phyloP scores from a whole-genome alignment of 2,329 filamentous ascomycete species.

The Colletotrichum cereale region DNA sequence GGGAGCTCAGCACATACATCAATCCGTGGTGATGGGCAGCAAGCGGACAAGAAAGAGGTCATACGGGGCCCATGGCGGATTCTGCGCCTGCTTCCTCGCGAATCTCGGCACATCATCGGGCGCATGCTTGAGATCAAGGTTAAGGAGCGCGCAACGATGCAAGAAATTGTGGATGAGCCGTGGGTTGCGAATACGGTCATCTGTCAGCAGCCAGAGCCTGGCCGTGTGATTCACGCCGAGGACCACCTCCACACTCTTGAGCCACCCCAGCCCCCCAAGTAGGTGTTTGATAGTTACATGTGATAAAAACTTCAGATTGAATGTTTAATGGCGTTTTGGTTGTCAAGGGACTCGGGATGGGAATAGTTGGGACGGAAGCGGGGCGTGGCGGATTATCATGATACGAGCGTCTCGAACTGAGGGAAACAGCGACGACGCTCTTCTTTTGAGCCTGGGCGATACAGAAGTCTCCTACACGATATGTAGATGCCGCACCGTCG shows the following conservation, averaged over 20 bases:
- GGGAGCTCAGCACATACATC: conserved; percentile 41
- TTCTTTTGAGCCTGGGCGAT: conserved; percentile 21
- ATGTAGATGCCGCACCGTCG: conserved; percentile 26
- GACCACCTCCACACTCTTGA: conserved; percentile 90
- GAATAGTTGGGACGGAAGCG: conserved; percentile 7
- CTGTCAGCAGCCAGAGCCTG: conserved; percentile 81
- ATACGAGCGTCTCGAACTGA: conserved; percentile 20
- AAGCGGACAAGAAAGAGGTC: conserved; percentile 75
- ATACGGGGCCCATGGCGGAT: conserved; percentile 95
- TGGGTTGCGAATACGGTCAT: conserved; percentile 91
- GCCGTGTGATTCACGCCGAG: conserved; percentile 77
- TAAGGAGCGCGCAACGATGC: conserved; percentile 83
- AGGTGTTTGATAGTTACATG: neutral
- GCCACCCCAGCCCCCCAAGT: conserved; percentile 65
- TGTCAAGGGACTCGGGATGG: conserved; percentile 1
- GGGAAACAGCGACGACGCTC: conserved; percentile 28
- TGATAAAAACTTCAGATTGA: conserved; percentile 19
- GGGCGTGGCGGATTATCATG: conserved; percentile 20
- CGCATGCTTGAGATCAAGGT: conserved; percentile 94
- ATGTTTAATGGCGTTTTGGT: conserved; percentile 35
- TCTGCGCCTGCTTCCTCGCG: conserved; percentile 85
- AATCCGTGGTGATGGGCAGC: conserved; percentile 27
- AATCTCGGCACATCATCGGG: conserved; percentile 89
- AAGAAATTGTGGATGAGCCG: conserved; percentile 86
- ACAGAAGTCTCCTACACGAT: neutral